Base-by-base conservation (phyloP, 345 rosid species). In the Ceriops decandra region DNA sequence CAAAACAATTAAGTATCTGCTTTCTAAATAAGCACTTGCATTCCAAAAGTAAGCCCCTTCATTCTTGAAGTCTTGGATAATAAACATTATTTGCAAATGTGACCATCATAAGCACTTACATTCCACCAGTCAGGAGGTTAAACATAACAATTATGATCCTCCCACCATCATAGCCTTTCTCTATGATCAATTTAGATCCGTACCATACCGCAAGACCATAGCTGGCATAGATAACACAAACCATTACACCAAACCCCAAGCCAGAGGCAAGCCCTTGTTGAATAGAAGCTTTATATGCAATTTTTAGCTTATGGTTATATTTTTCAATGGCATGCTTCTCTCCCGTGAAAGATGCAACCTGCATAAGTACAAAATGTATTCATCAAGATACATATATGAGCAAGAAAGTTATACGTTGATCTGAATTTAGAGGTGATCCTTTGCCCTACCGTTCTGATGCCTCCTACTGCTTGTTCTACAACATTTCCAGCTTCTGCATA, bases 401-500 rank as follows among this genome's bases (percentile, higher is more conserved):
- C 52, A 74, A 31, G 22, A 54, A 57, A 21, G 20, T 31, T 61
- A 21, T n/a, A 26, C 13, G 49, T 42, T 42, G 17, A 42, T 42
- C 19, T 42, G 8, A 56, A 21, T 21, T 21, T 24, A 13, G 30
- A 24, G 5, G 6, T 27, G 59, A 7, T 56, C 30, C 59, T 10
- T 24, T 9, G 61, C 19, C 90, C 77, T 79, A 92, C 98, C 32
- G 98, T 92, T 82, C 91, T 80, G 60, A 92, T 92, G 63, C 86
- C 82, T 33, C 96, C 91, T 31, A 90, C 82, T 4, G 95, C 87
- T 79, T 92, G 95, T 80, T 92, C 98, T 4, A 90, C 98, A 0
- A 88, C 88, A 69, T 82, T 82, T 52, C 96, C 96, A 27, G 98
- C 98, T 73, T 86, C 88, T 13, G 96, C 88, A 31, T 92, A 88